Conservation (phyloP, 495 filamentous ascomycete genomes). For the Podospora tetraspora region DNA sequence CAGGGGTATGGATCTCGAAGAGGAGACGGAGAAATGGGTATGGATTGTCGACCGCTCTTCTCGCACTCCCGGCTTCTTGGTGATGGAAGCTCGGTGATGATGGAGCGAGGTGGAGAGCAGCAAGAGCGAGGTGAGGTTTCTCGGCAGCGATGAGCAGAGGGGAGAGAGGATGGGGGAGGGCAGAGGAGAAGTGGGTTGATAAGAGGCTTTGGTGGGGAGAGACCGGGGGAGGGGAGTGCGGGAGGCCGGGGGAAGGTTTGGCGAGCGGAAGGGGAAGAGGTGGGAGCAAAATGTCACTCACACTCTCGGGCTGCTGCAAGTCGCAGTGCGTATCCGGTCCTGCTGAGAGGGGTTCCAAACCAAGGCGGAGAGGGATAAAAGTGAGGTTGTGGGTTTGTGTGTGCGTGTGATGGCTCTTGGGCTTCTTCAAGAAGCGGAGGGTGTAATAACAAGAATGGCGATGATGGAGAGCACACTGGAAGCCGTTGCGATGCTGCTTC, state of each 20-base stretch:
- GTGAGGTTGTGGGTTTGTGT: constrained; percentile 12
- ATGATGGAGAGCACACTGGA: constrained; percentile 15
- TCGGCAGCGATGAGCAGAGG: constrained; percentile 5
- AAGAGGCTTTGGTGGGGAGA: constrained; percentile 18
- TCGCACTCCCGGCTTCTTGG: neutral
- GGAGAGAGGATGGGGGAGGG: constrained; percentile 7
- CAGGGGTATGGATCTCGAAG: constrained; percentile 14
- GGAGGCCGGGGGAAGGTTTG: constrained; percentile 15
- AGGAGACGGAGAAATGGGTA: constrained; percentile 2
- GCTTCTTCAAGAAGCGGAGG: constrained; percentile 5
- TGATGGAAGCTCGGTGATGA: neutral
- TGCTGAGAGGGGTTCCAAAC: constrained; percentile 31
- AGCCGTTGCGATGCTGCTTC: constrained; percentile 29
- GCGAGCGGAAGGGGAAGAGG: constrained; percentile 11
- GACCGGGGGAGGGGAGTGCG: constrained; percentile 8
- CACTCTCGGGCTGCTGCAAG: constrained; percentile 27
- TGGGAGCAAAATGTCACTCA: constrained; percentile 29
- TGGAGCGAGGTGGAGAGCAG: constrained; percentile 17
- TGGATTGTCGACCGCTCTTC: neutral
- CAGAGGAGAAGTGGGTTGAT: constrained; percentile 17
- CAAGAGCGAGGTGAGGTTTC: constrained; percentile 7
- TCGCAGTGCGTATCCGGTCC: constrained; percentile 31
- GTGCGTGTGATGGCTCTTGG: constrained; percentile 5
- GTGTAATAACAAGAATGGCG: constrained; percentile 14
- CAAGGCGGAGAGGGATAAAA: constrained; percentile 12